phyloP scores from a whole-genome alignment of 768 basidiomycete species.

The Calvatia gigantea region DNA sequence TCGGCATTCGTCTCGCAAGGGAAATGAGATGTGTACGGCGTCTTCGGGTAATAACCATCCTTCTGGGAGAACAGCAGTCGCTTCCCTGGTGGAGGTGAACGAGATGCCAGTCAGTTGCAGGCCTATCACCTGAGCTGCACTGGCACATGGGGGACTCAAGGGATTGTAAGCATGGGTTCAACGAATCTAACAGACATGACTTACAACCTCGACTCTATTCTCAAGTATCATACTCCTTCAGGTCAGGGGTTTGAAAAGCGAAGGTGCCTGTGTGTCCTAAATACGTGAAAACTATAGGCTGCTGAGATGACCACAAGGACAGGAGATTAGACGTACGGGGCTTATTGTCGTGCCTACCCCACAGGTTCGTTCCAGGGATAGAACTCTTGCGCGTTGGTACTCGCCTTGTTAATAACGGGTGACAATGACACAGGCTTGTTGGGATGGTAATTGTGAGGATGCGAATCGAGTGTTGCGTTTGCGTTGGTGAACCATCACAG shows the following conservation, averaged over 20 bases:
- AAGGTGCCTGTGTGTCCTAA: slow-evolving; percentile 46
- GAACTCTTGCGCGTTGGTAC: slow-evolving; percentile 48
- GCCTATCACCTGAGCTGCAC: slow-evolving; percentile 70
- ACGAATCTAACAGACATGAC: slow-evolving; percentile 13
- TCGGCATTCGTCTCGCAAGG: not conserved
- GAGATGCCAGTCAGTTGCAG: slow-evolving; percentile 80
- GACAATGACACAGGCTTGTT: not conserved
- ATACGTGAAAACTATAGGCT: slow-evolving; percentile 5
- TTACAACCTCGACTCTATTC: slow-evolving; percentile 69
- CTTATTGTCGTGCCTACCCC: slow-evolving; percentile 39
- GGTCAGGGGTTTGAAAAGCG: slow-evolving; percentile 63
- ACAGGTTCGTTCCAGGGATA: slow-evolving; percentile 56
- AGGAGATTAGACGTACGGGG: slow-evolving; percentile 11
- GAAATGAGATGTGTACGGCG: slow-evolving; percentile 34
- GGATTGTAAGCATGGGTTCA: not conserved
- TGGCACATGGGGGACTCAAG: slow-evolving; percentile 76
- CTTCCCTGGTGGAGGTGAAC: slow-evolving; percentile 78
- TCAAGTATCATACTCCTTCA: slow-evolving; percentile 63
- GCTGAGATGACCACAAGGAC: not conserved
- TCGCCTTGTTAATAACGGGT: slow-evolving; percentile 40
- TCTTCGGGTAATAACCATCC: slow-evolving; percentile 78
- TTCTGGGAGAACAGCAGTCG: slow-evolving; percentile 69
- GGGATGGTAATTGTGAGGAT: not conserved
- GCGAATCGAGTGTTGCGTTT: not conserved
- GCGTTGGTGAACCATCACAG: no score